A percentile compares a stretch with the other conserved stretches of the same genome.
These are phyloP conservation scores for Strobilomyces confusus DNA, from an alignment of 768 basidiomycete species.

Conservation along the genomic window DNA sequence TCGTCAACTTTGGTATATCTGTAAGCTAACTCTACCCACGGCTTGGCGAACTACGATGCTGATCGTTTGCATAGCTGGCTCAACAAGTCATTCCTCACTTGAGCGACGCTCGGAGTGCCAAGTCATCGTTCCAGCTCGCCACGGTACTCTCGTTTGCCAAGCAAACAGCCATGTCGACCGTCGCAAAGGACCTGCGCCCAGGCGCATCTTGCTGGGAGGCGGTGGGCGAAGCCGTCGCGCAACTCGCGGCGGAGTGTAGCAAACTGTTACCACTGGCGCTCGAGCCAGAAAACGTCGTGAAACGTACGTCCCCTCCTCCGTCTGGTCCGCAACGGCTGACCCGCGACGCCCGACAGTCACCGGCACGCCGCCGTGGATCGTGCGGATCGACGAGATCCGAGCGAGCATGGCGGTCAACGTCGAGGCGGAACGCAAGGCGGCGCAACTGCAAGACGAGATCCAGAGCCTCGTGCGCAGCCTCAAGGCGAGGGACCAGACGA, in stretches of 20 bases:
- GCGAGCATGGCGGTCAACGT: constrained; percentile 79
- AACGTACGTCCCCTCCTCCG: constrained; percentile 48
- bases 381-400: constrained; percentile 79
- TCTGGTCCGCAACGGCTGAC: not conserved
- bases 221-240: constrained; percentile 61
- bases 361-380: constrained; percentile 80
- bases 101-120: constrained; percentile 73
- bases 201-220: constrained; percentile 75
- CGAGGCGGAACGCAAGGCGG: constrained; percentile 87
- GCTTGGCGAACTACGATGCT: not conserved
- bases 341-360: constrained; percentile 44
- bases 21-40: constrained; percentile 38
- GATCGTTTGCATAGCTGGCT: constrained; percentile 58
- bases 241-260: constrained; percentile 67
- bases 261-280: constrained; percentile 66
- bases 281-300: constrained; percentile 74
- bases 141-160: constrained; percentile 68
- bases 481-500: constrained; percentile 82
- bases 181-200: constrained; percentile 62
- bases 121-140: constrained; percentile 71
- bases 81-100: constrained; percentile 86
- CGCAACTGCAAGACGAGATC: constrained; percentile 84
- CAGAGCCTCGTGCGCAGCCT: constrained; percentile 81
- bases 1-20: constrained; percentile 89
- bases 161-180: constrained; percentile 68